These are phyloP conservation scores for Nicotiana knightiana DNA, from an alignment of 257 asterid genomes.

Conservation along the genomic window DNA sequence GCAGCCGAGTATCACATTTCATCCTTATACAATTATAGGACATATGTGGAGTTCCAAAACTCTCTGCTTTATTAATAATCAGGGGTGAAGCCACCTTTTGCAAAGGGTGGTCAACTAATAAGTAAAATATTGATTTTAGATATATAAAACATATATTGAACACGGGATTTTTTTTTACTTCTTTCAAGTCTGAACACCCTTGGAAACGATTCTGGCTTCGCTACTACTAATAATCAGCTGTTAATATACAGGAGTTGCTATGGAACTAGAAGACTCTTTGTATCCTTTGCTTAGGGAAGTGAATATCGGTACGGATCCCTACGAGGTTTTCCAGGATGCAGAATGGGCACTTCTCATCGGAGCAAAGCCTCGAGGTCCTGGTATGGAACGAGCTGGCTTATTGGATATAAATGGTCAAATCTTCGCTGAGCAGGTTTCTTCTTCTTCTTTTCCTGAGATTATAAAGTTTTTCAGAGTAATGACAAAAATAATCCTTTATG, in stretches of 20 bases:
- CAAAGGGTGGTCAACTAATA: no score
- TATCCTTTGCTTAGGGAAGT: slow-evolving; percentile 94
- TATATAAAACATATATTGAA: no score
- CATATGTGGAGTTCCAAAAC: not conserved
- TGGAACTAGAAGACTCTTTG: slow-evolving; percentile 97
- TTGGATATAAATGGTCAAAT: slow-evolving; percentile 93
- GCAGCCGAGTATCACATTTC: not conserved
- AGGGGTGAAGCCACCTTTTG: no score
- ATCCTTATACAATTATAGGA: not conserved
- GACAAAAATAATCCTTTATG: not conserved
- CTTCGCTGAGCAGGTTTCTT: slow-evolving; percentile 70
- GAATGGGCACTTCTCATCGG: slow-evolving; percentile 99
- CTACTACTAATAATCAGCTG: not conserved
- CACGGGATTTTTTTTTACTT: no score
- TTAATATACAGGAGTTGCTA: slow-evolving; percentile 72
- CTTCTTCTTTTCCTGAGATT: not conserved
- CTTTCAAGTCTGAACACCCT: no score
- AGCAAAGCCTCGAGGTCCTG: slow-evolving; percentile 99
- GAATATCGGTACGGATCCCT: slow-evolving; percentile 84
- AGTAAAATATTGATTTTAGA: no score
- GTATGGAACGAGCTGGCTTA: slow-evolving; percentile 87
- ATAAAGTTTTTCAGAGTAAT: not conserved
- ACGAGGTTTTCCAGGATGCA: slow-evolving; percentile 88
- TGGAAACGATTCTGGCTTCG: no score
- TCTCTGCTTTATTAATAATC: not conserved